Conservation (phyloP, 805 yeast genomes). For the Candida vaughaniae region DNA sequence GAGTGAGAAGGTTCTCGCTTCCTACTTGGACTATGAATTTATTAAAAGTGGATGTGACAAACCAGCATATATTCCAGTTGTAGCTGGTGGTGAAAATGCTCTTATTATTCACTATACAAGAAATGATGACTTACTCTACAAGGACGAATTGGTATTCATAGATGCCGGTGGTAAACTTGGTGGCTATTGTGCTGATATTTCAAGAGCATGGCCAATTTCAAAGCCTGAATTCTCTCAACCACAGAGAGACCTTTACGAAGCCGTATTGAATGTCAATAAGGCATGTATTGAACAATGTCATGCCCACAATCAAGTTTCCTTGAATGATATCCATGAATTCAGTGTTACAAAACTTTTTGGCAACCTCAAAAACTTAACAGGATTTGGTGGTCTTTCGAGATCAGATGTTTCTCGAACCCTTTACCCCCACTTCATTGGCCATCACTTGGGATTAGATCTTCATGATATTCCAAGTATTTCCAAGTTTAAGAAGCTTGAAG, state of each 20-base stretch:
- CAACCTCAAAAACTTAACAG: slow-evolving; percentile 68
- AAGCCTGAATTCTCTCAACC: slow-evolving; percentile 66
- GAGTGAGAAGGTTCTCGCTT: slow-evolving; percentile 75
- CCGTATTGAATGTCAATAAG: slow-evolving; percentile 80
- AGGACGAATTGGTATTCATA: slow-evolving; percentile 81
- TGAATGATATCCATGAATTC: slow-evolving; percentile 73
- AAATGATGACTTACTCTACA: slow-evolving; percentile 77
- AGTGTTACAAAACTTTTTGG: slow-evolving; percentile 58
- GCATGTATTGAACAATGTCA: slow-evolving; percentile 71
- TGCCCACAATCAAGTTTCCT: slow-evolving; percentile 48
- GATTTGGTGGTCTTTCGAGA: slow-evolving; percentile 54
- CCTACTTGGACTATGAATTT: slow-evolving; percentile 80
- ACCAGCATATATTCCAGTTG: slow-evolving; percentile 92
- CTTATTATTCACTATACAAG: slow-evolving; percentile 91
- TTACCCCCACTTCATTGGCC: slow-evolving; percentile 96
- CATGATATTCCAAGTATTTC: slow-evolving; percentile 75
- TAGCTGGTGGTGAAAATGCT: slow-evolving; percentile 90
- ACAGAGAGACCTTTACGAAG: slow-evolving; percentile 85
- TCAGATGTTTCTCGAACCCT: slow-evolving; percentile 52
- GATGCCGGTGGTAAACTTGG: slow-evolving; percentile 96
- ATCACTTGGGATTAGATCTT: slow-evolving; percentile 88
- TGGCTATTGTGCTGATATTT: slow-evolving; percentile 93
- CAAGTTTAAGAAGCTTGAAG: slow-evolving; percentile 49
- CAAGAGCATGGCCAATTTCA: slow-evolving; percentile 92
- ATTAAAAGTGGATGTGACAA: slow-evolving; percentile 85